Conservation (phyloP, 495 filamentous ascomycete species). For the Clavariopsis aquatica region DNA sequence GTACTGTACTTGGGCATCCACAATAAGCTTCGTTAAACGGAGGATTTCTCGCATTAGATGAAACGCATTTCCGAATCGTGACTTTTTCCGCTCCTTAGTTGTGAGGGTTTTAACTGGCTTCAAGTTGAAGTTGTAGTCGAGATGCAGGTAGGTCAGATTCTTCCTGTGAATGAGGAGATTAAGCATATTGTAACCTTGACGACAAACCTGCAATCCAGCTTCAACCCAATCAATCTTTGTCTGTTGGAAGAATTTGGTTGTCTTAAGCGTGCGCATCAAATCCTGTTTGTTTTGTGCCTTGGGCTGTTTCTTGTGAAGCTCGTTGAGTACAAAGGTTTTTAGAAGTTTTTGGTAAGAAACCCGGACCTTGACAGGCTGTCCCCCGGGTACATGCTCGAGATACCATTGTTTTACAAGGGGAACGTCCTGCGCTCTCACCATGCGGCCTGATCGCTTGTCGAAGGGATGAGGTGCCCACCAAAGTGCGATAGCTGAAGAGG, state of each 20-base stretch:
- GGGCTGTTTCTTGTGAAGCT: conserved; percentile 88
- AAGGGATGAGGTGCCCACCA: conserved; percentile 99
- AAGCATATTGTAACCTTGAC: conserved; percentile 99
- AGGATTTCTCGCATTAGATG: conserved; percentile 99
- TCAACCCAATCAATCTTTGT: conserved; percentile 99
- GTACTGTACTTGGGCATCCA: conserved; percentile 98
- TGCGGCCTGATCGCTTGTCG: conserved; percentile 92
- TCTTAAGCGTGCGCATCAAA: conserved; percentile 82
- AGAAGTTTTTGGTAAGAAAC: conserved; percentile 99
- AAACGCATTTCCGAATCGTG: conserved; percentile 98
- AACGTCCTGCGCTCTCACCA: conserved; percentile 96
- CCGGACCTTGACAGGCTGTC: conserved; percentile 93
- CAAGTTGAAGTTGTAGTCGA: conserved; percentile 99
- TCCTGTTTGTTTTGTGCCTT: conserved; percentile 96
- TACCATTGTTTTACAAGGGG: conserved; percentile 99
- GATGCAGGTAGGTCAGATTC: conserved; percentile 96
- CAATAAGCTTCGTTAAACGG: conserved; percentile 96
- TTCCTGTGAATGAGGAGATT: conserved; percentile 98
- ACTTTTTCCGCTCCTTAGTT: conserved; percentile 99
- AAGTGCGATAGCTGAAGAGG: conserved; percentile 85
- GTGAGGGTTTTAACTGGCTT: conserved; percentile 99
- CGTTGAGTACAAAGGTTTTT: conserved; percentile 95
- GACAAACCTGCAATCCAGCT: conserved; percentile 95
- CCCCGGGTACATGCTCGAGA: conserved; percentile 87
- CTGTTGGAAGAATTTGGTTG: conserved; percentile 99